Evolutionary conservation across 371 early-diverging fungal genomes (phyloP).

Genomic region (Mucor plumbeus): DNA sequence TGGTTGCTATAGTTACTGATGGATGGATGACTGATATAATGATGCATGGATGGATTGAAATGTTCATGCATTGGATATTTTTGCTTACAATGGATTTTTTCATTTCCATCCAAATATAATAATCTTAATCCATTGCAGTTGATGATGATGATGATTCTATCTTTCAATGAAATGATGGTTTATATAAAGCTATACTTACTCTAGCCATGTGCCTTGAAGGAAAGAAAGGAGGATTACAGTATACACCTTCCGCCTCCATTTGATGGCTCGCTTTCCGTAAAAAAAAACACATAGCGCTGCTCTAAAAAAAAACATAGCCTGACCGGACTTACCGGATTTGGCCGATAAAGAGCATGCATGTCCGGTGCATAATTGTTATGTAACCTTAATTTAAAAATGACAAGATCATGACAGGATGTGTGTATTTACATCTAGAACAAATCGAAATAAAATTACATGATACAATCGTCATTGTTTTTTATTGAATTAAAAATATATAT

Average conservation of each 20-base stretch:
- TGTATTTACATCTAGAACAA: not conserved
- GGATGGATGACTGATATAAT: slow-evolving; percentile 15
- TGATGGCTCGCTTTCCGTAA: not conserved
- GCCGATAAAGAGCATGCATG: not conserved
- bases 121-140: not conserved
- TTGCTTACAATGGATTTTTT: not conserved
- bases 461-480: not conserved
- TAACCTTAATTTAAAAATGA: not conserved
- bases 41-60: not conserved
- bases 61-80: not conserved
- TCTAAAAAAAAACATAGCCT: too few relatives aligned
- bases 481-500: not conserved
- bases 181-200: slow-evolving; percentile 22
- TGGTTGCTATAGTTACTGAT: slow-evolving; percentile 2
- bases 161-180: slow-evolving; percentile 3
- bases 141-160: not conserved
- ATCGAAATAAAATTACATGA: not conserved
- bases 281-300: not conserved
- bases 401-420: slow-evolving; percentile 6
- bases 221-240: slow-evolving; percentile 28
- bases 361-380: not conserved
- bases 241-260: slow-evolving; percentile 20
- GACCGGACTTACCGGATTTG: too few relatives aligned
- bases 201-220: slow-evolving; percentile 32
- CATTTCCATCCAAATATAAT: not conserved